These are phyloP conservation scores for Neonectria sp. DNA, from an alignment of 2,329 filamentous ascomycete species.

Conservation along the genomic window DNA sequence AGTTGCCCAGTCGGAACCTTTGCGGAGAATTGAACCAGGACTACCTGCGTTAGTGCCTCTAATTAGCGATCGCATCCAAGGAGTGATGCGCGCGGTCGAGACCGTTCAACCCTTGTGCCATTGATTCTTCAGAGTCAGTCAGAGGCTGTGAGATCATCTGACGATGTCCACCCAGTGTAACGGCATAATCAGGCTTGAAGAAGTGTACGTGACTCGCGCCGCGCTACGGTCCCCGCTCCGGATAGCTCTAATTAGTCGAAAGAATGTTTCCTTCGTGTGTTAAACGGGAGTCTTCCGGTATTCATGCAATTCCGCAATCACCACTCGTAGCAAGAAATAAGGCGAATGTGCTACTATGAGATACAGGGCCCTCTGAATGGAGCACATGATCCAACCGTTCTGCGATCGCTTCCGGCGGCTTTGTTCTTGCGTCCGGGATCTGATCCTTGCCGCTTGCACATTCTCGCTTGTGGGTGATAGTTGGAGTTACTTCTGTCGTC, in stretches of 20 bases:
- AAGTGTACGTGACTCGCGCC: background rate
- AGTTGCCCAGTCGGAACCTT: slow-evolving; percentile 22
- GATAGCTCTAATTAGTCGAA: background rate
- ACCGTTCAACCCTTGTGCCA: slow-evolving; percentile 10
- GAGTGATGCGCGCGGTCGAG: slow-evolving; percentile 12
- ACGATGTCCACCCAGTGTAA: background rate
- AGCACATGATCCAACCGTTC: slow-evolving; percentile 16
- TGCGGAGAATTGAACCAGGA: slow-evolving; percentile 13
- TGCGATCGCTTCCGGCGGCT: slow-evolving; percentile 1
- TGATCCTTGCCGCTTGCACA: background rate
- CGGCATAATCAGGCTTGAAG: background rate
- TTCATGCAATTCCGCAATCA: background rate
- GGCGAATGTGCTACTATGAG: background rate
- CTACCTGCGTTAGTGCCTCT: slow-evolving; percentile 16
- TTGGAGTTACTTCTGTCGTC: background rate
- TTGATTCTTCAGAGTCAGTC: background rate
- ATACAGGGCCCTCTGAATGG: background rate
- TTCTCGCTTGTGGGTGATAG: background rate
- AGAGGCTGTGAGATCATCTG: slow-evolving; percentile 15
- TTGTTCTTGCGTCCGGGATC: background rate
- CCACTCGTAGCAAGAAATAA: background rate
- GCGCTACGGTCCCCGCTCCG: background rate
- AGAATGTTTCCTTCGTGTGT: background rate
- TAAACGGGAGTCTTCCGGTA: background rate
- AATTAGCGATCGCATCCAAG: background rate